Base-by-base conservation (phyloP, 768 basidiomycete species). In the Hericium coralloides region DNA sequence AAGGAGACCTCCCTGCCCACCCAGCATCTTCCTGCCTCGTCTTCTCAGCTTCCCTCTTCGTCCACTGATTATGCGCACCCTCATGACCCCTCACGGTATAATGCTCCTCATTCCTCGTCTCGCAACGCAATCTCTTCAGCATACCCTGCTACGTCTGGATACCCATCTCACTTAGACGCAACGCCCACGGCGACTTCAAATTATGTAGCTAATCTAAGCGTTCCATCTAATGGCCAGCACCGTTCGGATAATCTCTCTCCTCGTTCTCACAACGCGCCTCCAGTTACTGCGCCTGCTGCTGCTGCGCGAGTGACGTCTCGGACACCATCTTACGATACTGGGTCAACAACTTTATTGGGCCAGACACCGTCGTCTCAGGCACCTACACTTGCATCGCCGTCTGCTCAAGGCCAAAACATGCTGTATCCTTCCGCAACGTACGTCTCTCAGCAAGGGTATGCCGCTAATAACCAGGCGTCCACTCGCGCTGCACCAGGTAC, bases 291-390 rank as follows among this genome's bases (percentile, higher is more conserved):
- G 6, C 55, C 54, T 36, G 50, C 54, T 18, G 49, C 26, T 17
- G 50, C 57, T 17, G 55, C 52, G 9, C 60, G 60, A 18, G 25
- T 56, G 15, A 56, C 62, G 25, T 57, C 48, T 17, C 53, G 60
- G 36, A 61, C 62, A 7, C 57, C 60, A 8, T 63, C 62, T 41
- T 55, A 63, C 25, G 62, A 61, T 25, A 63, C 62, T 2, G 62
- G 62, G 20, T 63, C 62, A 14, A 63, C 62, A n/a, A 63, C 60
- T 9, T 56, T 63, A 39, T 22, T 63, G 22, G 62, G 62, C 5
- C 60, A 61, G 17, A 61, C 62, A 0, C 55, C 62, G 25, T 61
- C 62, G 37, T 62, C 61, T 20, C 61, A 62, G 38, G 59, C 55
- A 6, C 61, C 61, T 22, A 38, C 36, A 31, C 36, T 49, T 55